Evolutionary conservation across 805 yeast genomes (phyloP), one percentile per base, ranked within the genome.

Genomic region (Kluyveromyces nonfermentans): DNA sequence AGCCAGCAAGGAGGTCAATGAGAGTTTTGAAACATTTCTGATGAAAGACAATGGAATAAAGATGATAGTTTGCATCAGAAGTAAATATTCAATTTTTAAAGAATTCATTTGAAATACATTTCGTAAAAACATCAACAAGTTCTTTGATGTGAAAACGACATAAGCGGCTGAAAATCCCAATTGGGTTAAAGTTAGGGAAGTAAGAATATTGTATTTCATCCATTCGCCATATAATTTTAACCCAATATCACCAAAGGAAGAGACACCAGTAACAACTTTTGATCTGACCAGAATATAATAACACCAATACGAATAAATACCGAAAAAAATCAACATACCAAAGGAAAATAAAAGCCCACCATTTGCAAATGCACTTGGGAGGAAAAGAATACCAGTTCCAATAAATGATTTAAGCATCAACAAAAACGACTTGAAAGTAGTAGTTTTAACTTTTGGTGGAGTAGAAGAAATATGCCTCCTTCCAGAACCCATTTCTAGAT

Each of bases 241-340:
- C 2, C 93, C 94, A 41, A 84, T 80, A 46, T 84, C 93, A 51
- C 85, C 86, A 63, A 85, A 85, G n/a, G 89, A 78, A 0, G 85
- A 70, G 1, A 83, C 87, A 7, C 71, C 71, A 0, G 84, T 74
- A 4, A 74, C 70, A 16, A 64, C 67, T 50, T 84, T 84, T 15
- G 87, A 63, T 43, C 67, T 66, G 6, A 81, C 75, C 41, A 85
- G 64, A 19, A 81, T 76, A 51, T 76, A 72, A 59, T 85, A 85
- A 58, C 94, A 85, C 82, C 88, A 85, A 55, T 71, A 84, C 0
- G 93, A 84, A 46, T 84, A 72, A 2, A 75, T 19, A 0, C 89
- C 89, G 63, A 83, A 85, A 42, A 78, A 68, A 1, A 72, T 35
- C 33, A 85, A 63, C 47, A 76, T 70, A 1, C 62, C 38, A 5